phyloP scores from a whole-genome alignment of 768 basidiomycete genomes.

The Kwoniella sp. region DNA sequence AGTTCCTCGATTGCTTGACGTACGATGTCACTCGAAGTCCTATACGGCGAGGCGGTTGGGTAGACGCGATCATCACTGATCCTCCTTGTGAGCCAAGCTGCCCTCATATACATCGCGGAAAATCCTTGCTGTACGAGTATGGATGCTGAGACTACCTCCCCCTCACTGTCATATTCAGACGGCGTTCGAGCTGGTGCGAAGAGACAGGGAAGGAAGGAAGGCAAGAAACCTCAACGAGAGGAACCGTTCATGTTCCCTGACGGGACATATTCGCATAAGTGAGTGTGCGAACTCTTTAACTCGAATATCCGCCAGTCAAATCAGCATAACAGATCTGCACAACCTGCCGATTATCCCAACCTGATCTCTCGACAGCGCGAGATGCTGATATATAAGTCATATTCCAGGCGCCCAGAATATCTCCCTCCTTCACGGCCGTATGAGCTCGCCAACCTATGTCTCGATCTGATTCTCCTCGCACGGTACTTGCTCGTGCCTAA shows the following conservation, averaged over 20 bases:
- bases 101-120: background rate
- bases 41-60: constrained; percentile 82
- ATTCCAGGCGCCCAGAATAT: constrained; percentile 60
- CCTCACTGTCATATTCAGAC: constrained; percentile 63
- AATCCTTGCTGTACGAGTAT: constrained; percentile 2
- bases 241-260: constrained; percentile 53
- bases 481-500: constrained; percentile 80
- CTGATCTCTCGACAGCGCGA: background rate
- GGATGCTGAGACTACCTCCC: no score
- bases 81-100: constrained; percentile 93
- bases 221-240: constrained; percentile 36
- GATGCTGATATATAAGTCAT: no score
- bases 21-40: constrained; percentile 92
- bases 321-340: no score
- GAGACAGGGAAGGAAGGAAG: constrained; percentile 53
- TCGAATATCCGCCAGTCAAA: no score
- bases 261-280: constrained; percentile 56
- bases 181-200: constrained; percentile 72
- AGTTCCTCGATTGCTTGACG: constrained; percentile 80
- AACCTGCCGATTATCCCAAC: no score
- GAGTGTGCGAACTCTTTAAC: no score
- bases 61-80: constrained; percentile 93
- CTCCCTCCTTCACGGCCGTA: constrained; percentile 90
- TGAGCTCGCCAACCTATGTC: constrained; percentile 78
- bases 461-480: constrained; percentile 77